Evolutionary conservation across 208 protist species (phyloP), one percentile per base, ranked within the genome.

Genomic region (Trypanosoma melophagium): DNA sequence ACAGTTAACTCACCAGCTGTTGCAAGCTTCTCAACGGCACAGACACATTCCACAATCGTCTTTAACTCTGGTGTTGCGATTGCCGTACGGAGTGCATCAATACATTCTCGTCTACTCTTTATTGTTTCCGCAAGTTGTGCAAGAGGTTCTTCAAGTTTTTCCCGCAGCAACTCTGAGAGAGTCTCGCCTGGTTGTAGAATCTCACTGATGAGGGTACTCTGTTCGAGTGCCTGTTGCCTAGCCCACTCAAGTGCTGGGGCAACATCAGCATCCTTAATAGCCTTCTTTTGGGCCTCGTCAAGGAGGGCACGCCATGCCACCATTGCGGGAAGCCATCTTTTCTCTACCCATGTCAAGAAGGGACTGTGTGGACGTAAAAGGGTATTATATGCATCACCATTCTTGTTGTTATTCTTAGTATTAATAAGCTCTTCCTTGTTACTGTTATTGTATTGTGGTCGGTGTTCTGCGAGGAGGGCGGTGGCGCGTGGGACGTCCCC

Each of bases 241-340:
- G 73, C 79, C 16, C 62, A 62, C 47, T 62, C 66, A 21, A 93
- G 41, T 28, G 80, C 81, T 3, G 49, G 69, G 3, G 76, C 58
- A 13, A 81, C 58, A 58, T 89, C 74, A 21, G 68, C 76, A 1
- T 44, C 58, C 21, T 44, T 35, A 5, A 35, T 41, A 0, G 80
- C 84, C 52, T 70, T 31, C 42, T 87, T 60, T 14, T 60, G 56
- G 2, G 78, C 76, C 2, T 59, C 54, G 10, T 64, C 49, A 8
- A 87, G 74, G 10, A 93, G 68, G 25, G 60, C 38, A 22, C 68
- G 67, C 87, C 87, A 93, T 71, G 65, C 44, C 56, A 66, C 66
- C 82, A 91, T 89, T 12, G 83, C 78, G 9, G 85, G 85, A 21
- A 94, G 67, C 88, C 88, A 94, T 8, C 74, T 77, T 14, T 78